Evolutionary conservation across 2,329 filamentous ascomycete genomes (phyloP), one percentile per base, ranked within the genome.

Genomic region (Lachnellula occidentalis): DNA sequence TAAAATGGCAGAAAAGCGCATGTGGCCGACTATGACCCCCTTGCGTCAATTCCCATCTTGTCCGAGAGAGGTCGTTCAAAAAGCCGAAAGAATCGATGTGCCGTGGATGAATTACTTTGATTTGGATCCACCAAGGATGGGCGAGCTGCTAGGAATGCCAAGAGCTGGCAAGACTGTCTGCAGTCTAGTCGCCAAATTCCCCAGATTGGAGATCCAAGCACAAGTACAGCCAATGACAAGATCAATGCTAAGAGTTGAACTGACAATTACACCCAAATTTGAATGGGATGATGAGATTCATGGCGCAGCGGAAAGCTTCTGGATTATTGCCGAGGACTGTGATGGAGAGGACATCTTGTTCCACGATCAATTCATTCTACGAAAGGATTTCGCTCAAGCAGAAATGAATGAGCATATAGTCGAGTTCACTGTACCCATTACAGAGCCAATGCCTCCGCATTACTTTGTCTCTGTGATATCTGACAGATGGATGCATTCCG

Each of bases 21-120:
- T 99, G 95, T 99, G 94, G 94, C 92, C 92, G 14, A 97, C 92
- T 5, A 99, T 97, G 94, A 90, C 90, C 37, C 94, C 95, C 11
- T 78, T 99, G 34, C 84, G 94, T 51, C 94, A 99, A 67, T 99
- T 99, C 68, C 82, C 87, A 3, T 75, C 77, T 39, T 96, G 91
- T 67, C 85, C 92, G 3, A 78, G 84, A 41, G 92, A 97, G 55
- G 89, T 97, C 51, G 77, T 97, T 48, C 85, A 90, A 62, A 97
- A 97, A 73, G 87, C 92, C 3, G 94, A 99, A 74, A 83, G 92
- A 62, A 95, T 97, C 58, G 92, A 96, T 63, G 92, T 97, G 19
- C 86, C 89, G 1, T 99, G 92, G 91, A 81, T 79, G 57, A 95
- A 82, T 70, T 99, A 96, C 73, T 96, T 97, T 66, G 94, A 96